A percentile compares a stretch with the other conserved stretches of the same genome.
These are phyloP conservation scores for Fusarium transvaalense DNA, from an alignment of 2,329 filamentous ascomycete species.

Conservation along the genomic window DNA sequence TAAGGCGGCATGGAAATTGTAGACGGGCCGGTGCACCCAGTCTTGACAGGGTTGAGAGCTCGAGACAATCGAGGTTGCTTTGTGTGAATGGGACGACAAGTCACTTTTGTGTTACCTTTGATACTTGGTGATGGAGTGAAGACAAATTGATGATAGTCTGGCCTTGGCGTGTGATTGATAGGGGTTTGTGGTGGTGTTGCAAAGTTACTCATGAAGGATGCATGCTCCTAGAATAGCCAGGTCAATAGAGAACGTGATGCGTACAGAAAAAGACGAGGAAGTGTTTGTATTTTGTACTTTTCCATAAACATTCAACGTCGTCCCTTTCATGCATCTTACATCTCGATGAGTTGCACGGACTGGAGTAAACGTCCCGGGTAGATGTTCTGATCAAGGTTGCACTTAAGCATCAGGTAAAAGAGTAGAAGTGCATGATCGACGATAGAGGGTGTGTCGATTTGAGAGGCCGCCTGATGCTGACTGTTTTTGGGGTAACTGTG, in stretches of 20 bases:
- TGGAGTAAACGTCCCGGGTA: slow-evolving; percentile 1
- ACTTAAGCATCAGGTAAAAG: slow-evolving; percentile 17
- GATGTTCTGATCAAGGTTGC: background rate
- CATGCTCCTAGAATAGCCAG: slow-evolving; percentile 9
- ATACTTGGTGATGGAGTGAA: background rate
- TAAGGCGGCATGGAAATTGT: slow-evolving; percentile 32
- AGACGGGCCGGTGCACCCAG: slow-evolving; percentile 42
- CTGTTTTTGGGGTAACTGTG: slow-evolving; percentile 12
- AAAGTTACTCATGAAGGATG: background rate
- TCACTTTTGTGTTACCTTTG: background rate
- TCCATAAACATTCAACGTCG: background rate
- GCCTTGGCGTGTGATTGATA: slow-evolving; percentile 11
- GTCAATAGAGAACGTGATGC: background rate
- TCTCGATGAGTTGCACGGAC: background rate
- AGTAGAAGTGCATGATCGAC: slow-evolving; percentile 39
- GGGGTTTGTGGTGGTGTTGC: slow-evolving; percentile 1
- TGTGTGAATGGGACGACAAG: background rate
- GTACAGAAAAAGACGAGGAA: background rate
- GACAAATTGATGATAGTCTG: slow-evolving; percentile 6
- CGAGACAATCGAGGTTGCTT: slow-evolving; percentile 7
- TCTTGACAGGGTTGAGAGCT: slow-evolving; percentile 9
- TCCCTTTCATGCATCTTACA: background rate
- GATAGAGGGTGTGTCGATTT: slow-evolving; percentile 34
- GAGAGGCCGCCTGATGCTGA: slow-evolving; percentile 17
- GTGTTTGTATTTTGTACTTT: background rate